Evolutionary conservation across 148 eudicot species (phyloP).

Genomic region (Nepenthes gracilis): DNA sequence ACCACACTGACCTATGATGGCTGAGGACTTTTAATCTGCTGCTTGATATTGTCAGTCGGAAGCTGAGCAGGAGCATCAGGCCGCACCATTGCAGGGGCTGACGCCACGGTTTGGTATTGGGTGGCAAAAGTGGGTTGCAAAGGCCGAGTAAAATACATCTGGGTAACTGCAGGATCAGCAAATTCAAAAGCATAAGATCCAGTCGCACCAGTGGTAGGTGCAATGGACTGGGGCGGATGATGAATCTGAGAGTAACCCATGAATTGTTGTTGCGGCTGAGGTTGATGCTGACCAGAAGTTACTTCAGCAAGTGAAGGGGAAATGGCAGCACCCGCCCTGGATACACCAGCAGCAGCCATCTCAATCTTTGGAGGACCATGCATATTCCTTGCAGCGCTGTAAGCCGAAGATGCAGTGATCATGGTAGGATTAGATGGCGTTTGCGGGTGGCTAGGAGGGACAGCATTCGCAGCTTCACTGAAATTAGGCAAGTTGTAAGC

Average conservation of each 20-base stretch:
- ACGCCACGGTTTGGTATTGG: slow-evolving; percentile 34
- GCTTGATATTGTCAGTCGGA: slow-evolving; percentile 23
- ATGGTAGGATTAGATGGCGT: slow-evolving; percentile 26
- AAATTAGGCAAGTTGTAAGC: slow-evolving; percentile 40
- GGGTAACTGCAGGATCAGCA: slow-evolving; percentile 25
- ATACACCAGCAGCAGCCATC: slow-evolving; percentile 30
- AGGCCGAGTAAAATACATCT: slow-evolving; percentile 31
- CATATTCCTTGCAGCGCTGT: slow-evolving; percentile 24
- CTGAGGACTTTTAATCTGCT: slow-evolving; percentile 26
- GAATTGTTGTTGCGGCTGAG: slow-evolving; percentile 36
- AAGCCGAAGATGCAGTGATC: slow-evolving; percentile 16
- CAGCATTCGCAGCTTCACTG: slow-evolving; percentile 22
- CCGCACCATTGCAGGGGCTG: slow-evolving; percentile 6
- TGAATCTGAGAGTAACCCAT: slow-evolving; percentile 53
- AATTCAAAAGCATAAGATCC: slow-evolving; percentile 34
- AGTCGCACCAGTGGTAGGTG: slow-evolving; percentile 20
- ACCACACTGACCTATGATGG: slow-evolving; percentile 13
- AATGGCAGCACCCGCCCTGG: slow-evolving; percentile 24
- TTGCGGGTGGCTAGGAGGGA: slow-evolving; percentile 33
- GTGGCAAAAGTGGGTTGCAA: slow-evolving; percentile 36
- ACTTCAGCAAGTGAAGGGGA: slow-evolving; percentile 36
- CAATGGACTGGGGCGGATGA: slow-evolving; percentile 31
- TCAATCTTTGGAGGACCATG: slow-evolving; percentile 36
- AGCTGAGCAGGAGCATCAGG: slow-evolving; percentile 28
- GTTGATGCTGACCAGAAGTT: slow-evolving; percentile 31